A percentile compares a stretch with the other conserved stretches of the same genome.
These are phyloP conservation scores for Apiospora arundinis DNA, from an alignment of 2,329 filamentous ascomycete genomes.

Conservation along the genomic window DNA sequence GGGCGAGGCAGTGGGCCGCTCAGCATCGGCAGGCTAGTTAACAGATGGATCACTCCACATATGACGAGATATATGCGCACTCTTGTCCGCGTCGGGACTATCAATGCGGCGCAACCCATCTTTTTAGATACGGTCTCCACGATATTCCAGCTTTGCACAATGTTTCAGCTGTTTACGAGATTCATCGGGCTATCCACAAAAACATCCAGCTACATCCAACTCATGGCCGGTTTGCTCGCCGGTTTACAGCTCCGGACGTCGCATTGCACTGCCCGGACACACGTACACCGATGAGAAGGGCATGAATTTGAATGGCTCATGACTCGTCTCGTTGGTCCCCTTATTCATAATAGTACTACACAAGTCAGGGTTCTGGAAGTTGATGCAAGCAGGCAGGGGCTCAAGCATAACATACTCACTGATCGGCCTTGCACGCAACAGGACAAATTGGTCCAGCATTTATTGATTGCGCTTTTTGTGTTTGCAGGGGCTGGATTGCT, in stretches of 20 bases:
- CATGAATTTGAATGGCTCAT: background rate
- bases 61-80: conserved; percentile 1
- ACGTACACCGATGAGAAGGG: background rate
- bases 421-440: background rate
- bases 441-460: background rate
- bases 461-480: background rate
- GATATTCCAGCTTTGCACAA: background rate
- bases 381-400: background rate
- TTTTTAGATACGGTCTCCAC: background rate
- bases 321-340: background rate
- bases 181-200: background rate
- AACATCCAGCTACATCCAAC: background rate
- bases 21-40: conserved; percentile 29
- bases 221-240: background rate
- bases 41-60: conserved; percentile 17
- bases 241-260: background rate
- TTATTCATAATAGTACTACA: background rate
- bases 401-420: background rate
- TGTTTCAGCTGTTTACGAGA: background rate
- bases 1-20: conserved; percentile 43
- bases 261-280: background rate
- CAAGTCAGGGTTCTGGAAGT: background rate
- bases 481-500: background rate
- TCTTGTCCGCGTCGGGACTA: background rate
- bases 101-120: conserved; percentile 6